Conservation (phyloP, 1,284 basidiomycete genomes). For the Trametes hirsuta region DNA sequence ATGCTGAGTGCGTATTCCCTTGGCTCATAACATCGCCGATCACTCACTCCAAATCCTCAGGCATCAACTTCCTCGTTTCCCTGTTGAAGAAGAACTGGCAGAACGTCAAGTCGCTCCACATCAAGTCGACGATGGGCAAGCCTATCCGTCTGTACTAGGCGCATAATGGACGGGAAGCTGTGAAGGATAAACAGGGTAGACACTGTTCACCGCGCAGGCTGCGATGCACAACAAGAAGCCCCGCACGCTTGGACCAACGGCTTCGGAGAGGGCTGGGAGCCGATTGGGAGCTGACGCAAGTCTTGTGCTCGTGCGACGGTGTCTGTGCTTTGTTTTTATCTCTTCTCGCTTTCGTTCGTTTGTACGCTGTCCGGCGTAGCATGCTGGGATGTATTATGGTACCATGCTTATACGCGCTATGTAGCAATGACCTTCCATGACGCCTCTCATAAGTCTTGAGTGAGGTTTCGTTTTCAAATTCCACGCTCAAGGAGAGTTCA, state of each 20-base stretch:
- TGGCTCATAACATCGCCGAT: background rate
- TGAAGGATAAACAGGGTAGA: background rate
- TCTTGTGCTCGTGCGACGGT: conserved; percentile 18
- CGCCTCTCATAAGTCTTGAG: background rate
- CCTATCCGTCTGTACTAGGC: conserved; percentile 90
- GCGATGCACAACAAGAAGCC: conserved; percentile 87
- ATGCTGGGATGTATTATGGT: conserved; percentile 21
- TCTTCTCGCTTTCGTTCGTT: conserved; percentile 3
- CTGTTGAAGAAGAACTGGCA: conserved; percentile 99
- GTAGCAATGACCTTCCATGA: conserved; percentile 23
- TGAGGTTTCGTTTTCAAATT: too few relatives aligned
- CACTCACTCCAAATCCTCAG: conserved; percentile 39
- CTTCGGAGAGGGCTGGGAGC: conserved; percentile 60
- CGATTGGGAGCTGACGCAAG: conserved; percentile 85
- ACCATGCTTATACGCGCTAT: conserved; percentile 20
- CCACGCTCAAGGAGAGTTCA: too few relatives aligned
- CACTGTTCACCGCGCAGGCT: conserved; percentile 33
- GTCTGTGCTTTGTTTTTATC: conserved; percentile 5
- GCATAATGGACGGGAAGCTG: conserved; percentile 14
- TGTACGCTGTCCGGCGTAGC: conserved; percentile 13
- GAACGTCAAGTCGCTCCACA: conserved; percentile 98
- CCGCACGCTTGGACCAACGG: conserved; percentile 93
- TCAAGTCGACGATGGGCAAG: conserved; percentile 99
- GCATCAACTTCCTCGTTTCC: conserved; percentile 99
- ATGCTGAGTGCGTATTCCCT: conserved; percentile 79